These are phyloP conservation scores for Xylariaceae sp. DNA, from an alignment of 2,329 filamentous ascomycete species.

Conservation along the genomic window DNA sequence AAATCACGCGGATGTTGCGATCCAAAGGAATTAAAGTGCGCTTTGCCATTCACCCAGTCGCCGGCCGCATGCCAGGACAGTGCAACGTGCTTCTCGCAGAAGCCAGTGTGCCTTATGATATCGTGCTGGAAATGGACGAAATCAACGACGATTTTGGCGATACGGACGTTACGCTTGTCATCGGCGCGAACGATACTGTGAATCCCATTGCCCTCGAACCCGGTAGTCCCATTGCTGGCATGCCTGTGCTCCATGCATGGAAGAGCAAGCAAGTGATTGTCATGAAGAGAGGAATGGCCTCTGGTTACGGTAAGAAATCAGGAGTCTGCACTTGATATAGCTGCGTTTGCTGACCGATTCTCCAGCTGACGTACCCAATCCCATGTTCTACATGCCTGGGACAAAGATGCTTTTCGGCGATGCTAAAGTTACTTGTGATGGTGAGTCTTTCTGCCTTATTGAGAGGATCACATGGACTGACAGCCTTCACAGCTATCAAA, in stretches of 20 bases:
- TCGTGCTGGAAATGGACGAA: constrained; percentile 92
- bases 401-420: constrained; percentile 92
- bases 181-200: constrained; percentile 89
- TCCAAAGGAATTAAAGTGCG: constrained; percentile 73
- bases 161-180: constrained; percentile 82
- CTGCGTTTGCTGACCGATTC: constrained; percentile 2
- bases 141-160: constrained; percentile 89
- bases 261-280: constrained; percentile 91
- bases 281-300: constrained; percentile 89
- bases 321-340: background rate
- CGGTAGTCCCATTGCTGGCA: constrained; percentile 79
- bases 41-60: constrained; percentile 87
- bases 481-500: constrained; percentile 38
- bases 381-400: constrained; percentile 88
- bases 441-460: constrained; percentile 41
- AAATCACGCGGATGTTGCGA: constrained; percentile 72
- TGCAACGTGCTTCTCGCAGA: constrained; percentile 89
- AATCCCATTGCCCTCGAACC: constrained; percentile 85
- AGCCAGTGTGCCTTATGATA: constrained; percentile 83
- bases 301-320: constrained; percentile 66
- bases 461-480: constrained; percentile 6
- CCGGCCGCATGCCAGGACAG: constrained; percentile 87
- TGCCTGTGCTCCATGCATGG: constrained; percentile 90
- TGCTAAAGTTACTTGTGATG: constrained; percentile 78
- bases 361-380: constrained; percentile 80